Evolutionary conservation across 2,329 filamentous ascomycete species (phyloP).

Genomic region (Xylaria sp.): DNA sequence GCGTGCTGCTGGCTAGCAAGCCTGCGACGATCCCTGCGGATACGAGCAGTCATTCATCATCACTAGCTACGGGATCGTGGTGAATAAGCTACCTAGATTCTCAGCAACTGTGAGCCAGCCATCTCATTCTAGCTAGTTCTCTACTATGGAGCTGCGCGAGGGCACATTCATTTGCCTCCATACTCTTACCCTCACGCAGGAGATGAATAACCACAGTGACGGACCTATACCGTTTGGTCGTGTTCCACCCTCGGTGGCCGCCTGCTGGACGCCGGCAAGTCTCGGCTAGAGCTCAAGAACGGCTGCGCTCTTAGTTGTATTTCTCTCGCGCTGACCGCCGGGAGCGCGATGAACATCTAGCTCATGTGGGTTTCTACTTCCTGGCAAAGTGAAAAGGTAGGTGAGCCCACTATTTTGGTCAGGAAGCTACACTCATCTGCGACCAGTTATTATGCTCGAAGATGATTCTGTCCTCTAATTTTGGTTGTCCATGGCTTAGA

Average conservation of each 20-base stretch:
- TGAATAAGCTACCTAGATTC: slow-evolving; percentile 1
- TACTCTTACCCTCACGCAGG: too few relatives aligned
- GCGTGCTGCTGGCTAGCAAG: not conserved
- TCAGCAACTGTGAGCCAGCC: slow-evolving; percentile 3
- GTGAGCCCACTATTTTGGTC: slow-evolving; percentile 2
- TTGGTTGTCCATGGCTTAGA: not conserved
- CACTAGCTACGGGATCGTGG: slow-evolving; percentile 7
- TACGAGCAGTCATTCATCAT: slow-evolving; percentile 2
- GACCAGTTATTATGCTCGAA: not conserved
- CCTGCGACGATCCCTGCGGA: not conserved
- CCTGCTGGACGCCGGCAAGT: not conserved
- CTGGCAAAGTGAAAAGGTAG: not conserved
- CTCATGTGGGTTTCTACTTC: not conserved
- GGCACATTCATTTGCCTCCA: not conserved
- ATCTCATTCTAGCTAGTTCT: not conserved
- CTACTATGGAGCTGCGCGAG: not conserved
- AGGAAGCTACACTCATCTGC: not conserved
- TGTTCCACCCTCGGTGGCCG: slow-evolving; percentile 2
- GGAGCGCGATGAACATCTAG: not conserved
- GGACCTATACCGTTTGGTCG: not conserved
- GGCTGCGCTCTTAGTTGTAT: not conserved
- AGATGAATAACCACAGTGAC: too few relatives aligned
- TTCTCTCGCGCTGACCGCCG: not conserved
- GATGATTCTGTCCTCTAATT: not conserved
- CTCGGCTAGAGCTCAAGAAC: not conserved